Conservation (phyloP, 2,329 filamentous ascomycete genomes). For the Hypomyces rosellus region DNA sequence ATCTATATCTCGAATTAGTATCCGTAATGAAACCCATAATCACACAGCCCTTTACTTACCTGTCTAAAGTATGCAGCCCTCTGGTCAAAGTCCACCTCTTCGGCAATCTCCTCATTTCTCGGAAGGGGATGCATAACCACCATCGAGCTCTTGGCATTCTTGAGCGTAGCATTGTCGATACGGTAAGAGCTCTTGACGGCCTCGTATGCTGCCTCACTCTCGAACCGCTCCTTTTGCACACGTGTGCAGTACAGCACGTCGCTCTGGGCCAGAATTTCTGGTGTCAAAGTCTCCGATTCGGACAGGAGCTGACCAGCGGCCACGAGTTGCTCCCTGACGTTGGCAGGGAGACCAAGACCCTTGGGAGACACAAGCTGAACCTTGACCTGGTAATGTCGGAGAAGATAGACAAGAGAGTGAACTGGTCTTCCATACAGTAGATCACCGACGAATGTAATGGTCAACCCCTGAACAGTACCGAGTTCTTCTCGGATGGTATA, state of each 20-base stretch:
- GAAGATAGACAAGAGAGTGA: conserved; percentile 88
- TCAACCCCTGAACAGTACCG: conserved; percentile 89
- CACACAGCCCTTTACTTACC: conserved; percentile 52
- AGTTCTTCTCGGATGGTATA: conserved; percentile 98
- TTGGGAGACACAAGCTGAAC: conserved; percentile 87
- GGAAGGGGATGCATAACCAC: conserved; percentile 94
- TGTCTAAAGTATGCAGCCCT: conserved; percentile 97
- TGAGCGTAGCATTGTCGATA: conserved; percentile 83
- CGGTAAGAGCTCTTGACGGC: conserved; percentile 81
- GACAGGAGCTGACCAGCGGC: conserved; percentile 67
- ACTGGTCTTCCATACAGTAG: conserved; percentile 90
- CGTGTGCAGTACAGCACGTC: conserved; percentile 97
- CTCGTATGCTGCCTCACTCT: conserved; percentile 75
- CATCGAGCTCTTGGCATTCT: conserved; percentile 87
- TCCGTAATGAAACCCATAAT: background rate
- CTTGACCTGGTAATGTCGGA: conserved; percentile 91
- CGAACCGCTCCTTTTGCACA: conserved; percentile 93
- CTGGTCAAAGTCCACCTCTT: conserved; percentile 97
- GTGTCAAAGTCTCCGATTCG: conserved; percentile 73
- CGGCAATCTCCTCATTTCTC: conserved; percentile 84
- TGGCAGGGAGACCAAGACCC: conserved; percentile 67
- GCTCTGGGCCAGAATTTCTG: conserved; percentile 76
- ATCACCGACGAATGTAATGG: conserved; percentile 93
- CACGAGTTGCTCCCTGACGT: conserved; percentile 66
- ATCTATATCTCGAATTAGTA: conserved; percentile 61